Evolutionary conservation across 257 asterid species (phyloP).

Genomic region (Plantago elongata): DNA sequence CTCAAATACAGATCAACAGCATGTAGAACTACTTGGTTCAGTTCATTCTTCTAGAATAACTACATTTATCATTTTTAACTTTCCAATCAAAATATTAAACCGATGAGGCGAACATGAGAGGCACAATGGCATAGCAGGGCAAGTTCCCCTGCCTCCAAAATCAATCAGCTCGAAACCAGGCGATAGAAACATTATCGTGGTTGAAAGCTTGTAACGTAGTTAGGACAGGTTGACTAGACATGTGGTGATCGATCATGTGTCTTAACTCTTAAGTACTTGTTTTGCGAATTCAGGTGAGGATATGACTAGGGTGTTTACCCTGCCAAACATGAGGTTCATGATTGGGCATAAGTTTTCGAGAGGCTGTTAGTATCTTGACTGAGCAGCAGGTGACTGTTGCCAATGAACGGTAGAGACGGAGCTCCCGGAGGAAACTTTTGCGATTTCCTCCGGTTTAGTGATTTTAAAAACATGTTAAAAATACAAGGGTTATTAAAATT

Average conservation of each 20-base stretch:
- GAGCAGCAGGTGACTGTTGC: conserved; percentile 27
- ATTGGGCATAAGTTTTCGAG: conserved; percentile 28
- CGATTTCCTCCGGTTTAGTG: neutral
- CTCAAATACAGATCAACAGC: too few species aligned
- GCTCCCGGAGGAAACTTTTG: conserved; percentile 29
- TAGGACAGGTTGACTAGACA: conserved; percentile 20
- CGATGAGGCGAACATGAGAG: conserved; percentile 12
- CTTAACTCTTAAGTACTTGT: conserved; percentile 28
- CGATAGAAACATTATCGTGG: conserved; percentile 24
- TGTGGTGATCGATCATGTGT: conserved; percentile 27
- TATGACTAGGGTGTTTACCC: conserved; percentile 14
- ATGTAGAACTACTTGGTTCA: too few species aligned
- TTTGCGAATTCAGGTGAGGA: conserved; percentile 26
- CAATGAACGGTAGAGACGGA: conserved; percentile 23
- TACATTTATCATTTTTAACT: neutral
- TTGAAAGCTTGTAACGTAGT: neutral
- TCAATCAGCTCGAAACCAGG: conserved; percentile 23
- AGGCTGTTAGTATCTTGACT: conserved; percentile 21
- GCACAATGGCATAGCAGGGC: conserved; percentile 22
- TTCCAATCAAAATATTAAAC: conserved; percentile 17
- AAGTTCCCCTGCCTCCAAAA: conserved; percentile 22
- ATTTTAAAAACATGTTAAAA: conserved; percentile 1
- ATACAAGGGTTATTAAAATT: neutral
- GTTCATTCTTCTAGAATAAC: too few species aligned
- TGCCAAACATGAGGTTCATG: conserved; percentile 28